Conservation (phyloP, 2,329 filamentous ascomycete species). For the Diaporthe vexans region DNA sequence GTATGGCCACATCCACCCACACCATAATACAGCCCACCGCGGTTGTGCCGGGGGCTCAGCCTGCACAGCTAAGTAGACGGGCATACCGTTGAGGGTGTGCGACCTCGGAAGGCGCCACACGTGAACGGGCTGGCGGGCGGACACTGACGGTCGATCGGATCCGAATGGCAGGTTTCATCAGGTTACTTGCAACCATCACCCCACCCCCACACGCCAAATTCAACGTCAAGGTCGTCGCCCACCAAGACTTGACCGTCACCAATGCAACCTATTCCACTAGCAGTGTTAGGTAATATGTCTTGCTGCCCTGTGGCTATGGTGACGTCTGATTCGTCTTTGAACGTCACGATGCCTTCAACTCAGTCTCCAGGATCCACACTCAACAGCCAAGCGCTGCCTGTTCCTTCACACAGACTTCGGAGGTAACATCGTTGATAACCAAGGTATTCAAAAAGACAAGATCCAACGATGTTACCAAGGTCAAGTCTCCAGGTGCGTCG, state of each 20-base stretch:
- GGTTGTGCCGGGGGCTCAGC: neutral
- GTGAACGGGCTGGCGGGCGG: neutral
- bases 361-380: neutral
- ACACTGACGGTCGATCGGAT: neutral
- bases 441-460: neutral
- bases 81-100: slow-evolving; percentile 1
- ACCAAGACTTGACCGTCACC: neutral
- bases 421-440: neutral
- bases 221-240: neutral
- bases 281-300: neutral
- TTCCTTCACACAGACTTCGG: neutral
- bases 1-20: slow-evolving; percentile 6
- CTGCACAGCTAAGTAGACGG: neutral
- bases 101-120: slow-evolving; percentile 1
- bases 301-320: neutral
- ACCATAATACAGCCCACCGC: no score
- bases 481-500: no score
- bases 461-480: neutral
- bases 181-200: slow-evolving; percentile 2
- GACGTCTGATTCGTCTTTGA: neutral
- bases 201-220: neutral
- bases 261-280: slow-evolving; percentile 4
- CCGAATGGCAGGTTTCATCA: slow-evolving; percentile 35
- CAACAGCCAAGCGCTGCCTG: neutral
- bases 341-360: slow-evolving; percentile 30